Evolutionary conservation across 306 rosid species (phyloP).

Genomic region (Malus asiatica): DNA sequence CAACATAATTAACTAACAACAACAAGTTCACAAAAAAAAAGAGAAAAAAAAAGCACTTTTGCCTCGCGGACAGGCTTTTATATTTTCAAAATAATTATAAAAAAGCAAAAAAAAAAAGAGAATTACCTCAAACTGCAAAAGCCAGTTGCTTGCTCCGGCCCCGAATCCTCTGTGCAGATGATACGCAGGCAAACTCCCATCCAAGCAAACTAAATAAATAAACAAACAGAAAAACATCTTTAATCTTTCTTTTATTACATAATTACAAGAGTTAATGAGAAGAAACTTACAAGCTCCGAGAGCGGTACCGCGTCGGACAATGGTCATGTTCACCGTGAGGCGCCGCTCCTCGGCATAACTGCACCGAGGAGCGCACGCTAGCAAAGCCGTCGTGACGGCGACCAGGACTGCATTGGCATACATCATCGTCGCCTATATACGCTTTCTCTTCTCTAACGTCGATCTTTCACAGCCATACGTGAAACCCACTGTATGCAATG

Average conservation of each 20-base stretch:
- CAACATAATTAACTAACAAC: accelerated
- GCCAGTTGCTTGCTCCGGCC: slow-evolving; percentile 72
- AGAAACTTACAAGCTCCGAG: slow-evolving; percentile 61
- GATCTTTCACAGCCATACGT: neutral
- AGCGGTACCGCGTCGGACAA: slow-evolving; percentile 48
- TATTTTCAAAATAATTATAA: no score
- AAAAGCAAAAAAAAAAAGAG: neutral
- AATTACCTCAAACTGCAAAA: slow-evolving; percentile 67
- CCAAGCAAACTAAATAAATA: slow-evolving; percentile 63
- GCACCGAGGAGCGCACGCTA: slow-evolving; percentile 25
- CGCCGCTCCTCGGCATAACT: slow-evolving; percentile 21
- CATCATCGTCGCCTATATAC: neutral
- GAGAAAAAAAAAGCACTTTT: neutral
- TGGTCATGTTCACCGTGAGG: slow-evolving; percentile 64
- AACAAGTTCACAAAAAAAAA: no score
- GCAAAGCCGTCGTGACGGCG: slow-evolving; percentile 19
- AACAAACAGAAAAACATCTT: neutral
- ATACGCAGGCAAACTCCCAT: slow-evolving; percentile 94
- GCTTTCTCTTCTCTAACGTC: slow-evolving; percentile 21
- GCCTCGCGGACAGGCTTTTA: neutral
- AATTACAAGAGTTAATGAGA: neutral
- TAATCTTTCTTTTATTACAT: neutral
- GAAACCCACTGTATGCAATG: neutral
- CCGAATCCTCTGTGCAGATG: slow-evolving; percentile 80
- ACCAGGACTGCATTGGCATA: slow-evolving; percentile 17